Conservation (phyloP, 2,329 filamentous ascomycete species). For the Pseudocercospora ulei region DNA sequence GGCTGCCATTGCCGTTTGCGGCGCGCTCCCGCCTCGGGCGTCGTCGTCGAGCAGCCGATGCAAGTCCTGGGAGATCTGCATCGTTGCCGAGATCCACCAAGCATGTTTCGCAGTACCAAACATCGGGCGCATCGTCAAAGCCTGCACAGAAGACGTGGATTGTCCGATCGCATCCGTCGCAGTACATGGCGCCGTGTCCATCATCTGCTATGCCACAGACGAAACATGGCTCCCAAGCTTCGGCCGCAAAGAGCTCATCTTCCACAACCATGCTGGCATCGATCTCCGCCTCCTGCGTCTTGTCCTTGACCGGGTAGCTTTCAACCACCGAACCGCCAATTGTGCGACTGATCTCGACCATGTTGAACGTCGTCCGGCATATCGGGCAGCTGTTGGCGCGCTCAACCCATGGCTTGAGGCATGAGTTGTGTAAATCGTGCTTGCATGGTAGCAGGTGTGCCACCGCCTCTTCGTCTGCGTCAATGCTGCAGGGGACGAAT, state of each 20-base stretch:
- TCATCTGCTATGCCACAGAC: constrained; percentile 73
- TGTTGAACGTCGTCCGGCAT: constrained; percentile 83
- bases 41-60: constrained; percentile 24
- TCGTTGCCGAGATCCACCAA: constrained; percentile 31
- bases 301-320: constrained; percentile 62
- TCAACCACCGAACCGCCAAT: constrained; percentile 55
- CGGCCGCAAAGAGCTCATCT: constrained; percentile 49
- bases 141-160: constrained; percentile 91
- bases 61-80: constrained; percentile 25
- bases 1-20: constrained; percentile 11
- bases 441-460: constrained; percentile 65
- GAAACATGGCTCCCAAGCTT: constrained; percentile 60
- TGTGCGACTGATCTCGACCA: constrained; percentile 71
- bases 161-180: constrained; percentile 78
- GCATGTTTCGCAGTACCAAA: constrained; percentile 88
- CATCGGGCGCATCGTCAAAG: constrained; percentile 49
- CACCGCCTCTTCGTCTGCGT: constrained; percentile 45
- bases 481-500: constrained; percentile 25
- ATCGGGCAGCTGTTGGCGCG: constrained; percentile 97
- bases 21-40: constrained; percentile 20
- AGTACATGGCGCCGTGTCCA: constrained; percentile 76
- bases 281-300: constrained; percentile 81
- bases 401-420: constrained; percentile 87
- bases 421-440: constrained; percentile 85
- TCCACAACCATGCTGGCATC: constrained; percentile 64